Conservation (phyloP, 306 rosid species). For the Dryas drummondii region DNA sequence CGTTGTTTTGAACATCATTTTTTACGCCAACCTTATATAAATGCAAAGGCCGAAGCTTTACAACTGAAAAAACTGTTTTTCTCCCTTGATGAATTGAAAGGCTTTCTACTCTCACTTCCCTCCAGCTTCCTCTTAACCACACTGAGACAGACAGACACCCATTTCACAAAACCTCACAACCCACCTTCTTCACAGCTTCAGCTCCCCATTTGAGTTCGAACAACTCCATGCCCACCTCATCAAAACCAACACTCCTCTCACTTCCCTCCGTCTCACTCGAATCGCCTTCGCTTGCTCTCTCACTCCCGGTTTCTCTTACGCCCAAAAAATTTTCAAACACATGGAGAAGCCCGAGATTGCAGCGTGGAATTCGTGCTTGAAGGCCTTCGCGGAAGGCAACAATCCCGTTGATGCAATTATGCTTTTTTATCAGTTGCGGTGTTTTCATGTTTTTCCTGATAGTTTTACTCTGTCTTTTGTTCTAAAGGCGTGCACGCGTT, state of each 20-base stretch:
- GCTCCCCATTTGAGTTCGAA: conserved; percentile 52
- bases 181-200: conserved; percentile 45
- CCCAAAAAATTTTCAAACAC: conserved; percentile 31
- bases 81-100: conserved; percentile 10
- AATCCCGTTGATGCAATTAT: conserved; percentile 36
- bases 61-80: background rate
- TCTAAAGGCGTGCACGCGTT: conserved; percentile 44
- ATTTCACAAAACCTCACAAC: conserved; percentile 9
- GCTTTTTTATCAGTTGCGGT: conserved; percentile 38
- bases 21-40: background rate
- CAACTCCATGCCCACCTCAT: conserved; percentile 56
- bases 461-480: conserved; percentile 47
- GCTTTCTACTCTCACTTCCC: conserved; percentile 21
- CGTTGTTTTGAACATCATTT: no score
- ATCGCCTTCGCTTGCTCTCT: conserved; percentile 49
- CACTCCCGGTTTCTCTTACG: conserved; percentile 39
- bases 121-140: conserved; percentile 10
- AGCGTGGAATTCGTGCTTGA: conserved; percentile 51
- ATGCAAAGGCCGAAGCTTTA: background rate
- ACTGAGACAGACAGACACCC: background rate
- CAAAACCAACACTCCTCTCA: conserved; percentile 43
- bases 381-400: conserved; percentile 35
- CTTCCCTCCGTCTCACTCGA: conserved; percentile 43
- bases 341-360: conserved; percentile 16
- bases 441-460: conserved; percentile 36